phyloP scores from a whole-genome alignment of 345 rosid species.

The Citrus unshiu region DNA sequence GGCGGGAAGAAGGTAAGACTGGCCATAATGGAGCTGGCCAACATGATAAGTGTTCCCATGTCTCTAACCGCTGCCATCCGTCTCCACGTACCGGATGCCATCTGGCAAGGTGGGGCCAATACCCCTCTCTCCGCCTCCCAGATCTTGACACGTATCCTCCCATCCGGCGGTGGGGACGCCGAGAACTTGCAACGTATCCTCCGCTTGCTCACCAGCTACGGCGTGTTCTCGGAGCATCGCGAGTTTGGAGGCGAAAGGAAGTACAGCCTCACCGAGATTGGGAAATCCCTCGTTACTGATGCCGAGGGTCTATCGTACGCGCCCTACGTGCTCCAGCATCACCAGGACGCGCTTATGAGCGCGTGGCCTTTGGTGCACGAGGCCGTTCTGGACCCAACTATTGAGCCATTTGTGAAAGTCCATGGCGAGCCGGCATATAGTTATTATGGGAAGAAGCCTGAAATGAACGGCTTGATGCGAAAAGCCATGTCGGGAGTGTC shows the following conservation, averaged over 20 bases:
- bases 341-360: constrained; percentile 78
- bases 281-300: constrained; percentile 77
- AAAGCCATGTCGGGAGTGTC: constrained; percentile 93
- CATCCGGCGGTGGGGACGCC: constrained; percentile 39
- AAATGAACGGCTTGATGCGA: constrained; percentile 81
- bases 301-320: constrained; percentile 67
- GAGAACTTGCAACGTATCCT: constrained; percentile 85
- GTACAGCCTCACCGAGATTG: constrained; percentile 70
- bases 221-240: constrained; percentile 68
- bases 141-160: constrained; percentile 52
- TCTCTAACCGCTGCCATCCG: constrained; percentile 71
- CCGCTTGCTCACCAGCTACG: constrained; percentile 78
- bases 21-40: constrained; percentile 71
- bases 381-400: constrained; percentile 60
- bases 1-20: constrained; percentile 55
- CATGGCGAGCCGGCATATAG: constrained; percentile 65
- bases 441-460: constrained; percentile 72
- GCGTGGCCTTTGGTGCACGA: constrained; percentile 83
- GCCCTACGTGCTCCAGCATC: constrained; percentile 86
- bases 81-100: constrained; percentile 72
- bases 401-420: constrained; percentile 73
- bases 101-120: constrained; percentile 80
- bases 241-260: constrained; percentile 32
- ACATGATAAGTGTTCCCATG: constrained; percentile 96
- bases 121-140: constrained; percentile 68